Evolutionary conservation across 805 yeast species (phyloP).

Genomic region (Monosporozyma unispora): DNA sequence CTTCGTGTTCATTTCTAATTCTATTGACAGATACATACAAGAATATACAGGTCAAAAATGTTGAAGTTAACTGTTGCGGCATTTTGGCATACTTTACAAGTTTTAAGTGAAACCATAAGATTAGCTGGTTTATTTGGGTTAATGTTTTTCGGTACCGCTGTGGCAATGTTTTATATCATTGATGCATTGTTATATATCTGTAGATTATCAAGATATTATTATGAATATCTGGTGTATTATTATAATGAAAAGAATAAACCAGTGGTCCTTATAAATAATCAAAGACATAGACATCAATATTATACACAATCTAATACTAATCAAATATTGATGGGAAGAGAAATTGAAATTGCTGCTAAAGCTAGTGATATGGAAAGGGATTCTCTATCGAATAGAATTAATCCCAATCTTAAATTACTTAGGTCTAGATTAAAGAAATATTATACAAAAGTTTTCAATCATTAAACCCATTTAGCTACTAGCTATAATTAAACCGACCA

Average conservation of each 20-base stretch:
- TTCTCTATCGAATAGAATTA: background rate
- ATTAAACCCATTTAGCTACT: too few species aligned
- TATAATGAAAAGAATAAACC: background rate
- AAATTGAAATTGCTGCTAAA: background rate
- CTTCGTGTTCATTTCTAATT: too few species aligned
- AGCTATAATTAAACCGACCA: too few species aligned
- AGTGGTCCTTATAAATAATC: background rate
- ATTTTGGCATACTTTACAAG: background rate
- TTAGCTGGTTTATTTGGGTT: background rate
- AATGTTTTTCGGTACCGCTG: background rate
- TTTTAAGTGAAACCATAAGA: background rate
- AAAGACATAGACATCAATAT: background rate
- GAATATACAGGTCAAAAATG: background rate
- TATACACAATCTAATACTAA: background rate
- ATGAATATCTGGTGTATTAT: background rate
- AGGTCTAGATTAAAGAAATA: background rate
- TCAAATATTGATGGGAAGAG: background rate
- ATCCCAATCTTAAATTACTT: background rate
- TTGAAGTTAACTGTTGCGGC: background rate
- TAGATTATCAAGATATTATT: slow-evolving; percentile 3
- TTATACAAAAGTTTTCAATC: background rate
- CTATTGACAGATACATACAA: background rate
- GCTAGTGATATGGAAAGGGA: background rate
- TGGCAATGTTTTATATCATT: slow-evolving; percentile 2
- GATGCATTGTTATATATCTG: slow-evolving; percentile 5